Evolutionary conservation across 2,329 filamentous ascomycete species (phyloP).

Genomic region (Diaporthe aspalathi): DNA sequence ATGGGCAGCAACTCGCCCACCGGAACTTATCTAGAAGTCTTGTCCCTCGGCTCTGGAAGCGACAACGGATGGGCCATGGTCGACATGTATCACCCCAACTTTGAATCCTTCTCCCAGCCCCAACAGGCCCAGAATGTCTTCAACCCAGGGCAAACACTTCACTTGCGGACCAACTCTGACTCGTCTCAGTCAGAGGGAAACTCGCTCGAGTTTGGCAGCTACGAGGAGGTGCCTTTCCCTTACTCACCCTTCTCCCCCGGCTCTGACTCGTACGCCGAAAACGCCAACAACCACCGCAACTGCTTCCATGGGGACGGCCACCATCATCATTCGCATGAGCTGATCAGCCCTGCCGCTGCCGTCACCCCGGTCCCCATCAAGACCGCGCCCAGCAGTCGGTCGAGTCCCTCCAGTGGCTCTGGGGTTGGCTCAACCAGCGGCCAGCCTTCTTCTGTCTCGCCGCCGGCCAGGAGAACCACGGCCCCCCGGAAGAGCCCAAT

Average conservation of each 20-base stretch:
- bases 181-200: constrained; percentile 80
- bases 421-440: constrained; percentile 66
- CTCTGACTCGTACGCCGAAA: constrained; percentile 79
- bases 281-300: constrained; percentile 67
- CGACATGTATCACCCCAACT: constrained; percentile 78
- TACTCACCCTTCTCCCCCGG: constrained; percentile 85
- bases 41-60: constrained; percentile 83
- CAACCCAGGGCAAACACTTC: constrained; percentile 90
- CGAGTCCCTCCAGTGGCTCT: constrained; percentile 70
- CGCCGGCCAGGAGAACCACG: constrained; percentile 75
- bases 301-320: constrained; percentile 70
- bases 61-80: constrained; percentile 90
- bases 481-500: constrained; percentile 80
- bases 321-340: constrained; percentile 59
- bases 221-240: constrained; percentile 81
- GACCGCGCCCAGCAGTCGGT: constrained; percentile 68
- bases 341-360: constrained; percentile 75
- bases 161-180: constrained; percentile 87
- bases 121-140: constrained; percentile 75
- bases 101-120: constrained; percentile 73
- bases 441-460: constrained; percentile 69
- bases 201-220: constrained; percentile 78
- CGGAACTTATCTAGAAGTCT: constrained; percentile 84
- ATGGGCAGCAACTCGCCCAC: constrained; percentile 76
- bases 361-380: constrained; percentile 78